Evolutionary conservation across 805 yeast genomes (phyloP).

Genomic region (Ogataea minuta): DNA sequence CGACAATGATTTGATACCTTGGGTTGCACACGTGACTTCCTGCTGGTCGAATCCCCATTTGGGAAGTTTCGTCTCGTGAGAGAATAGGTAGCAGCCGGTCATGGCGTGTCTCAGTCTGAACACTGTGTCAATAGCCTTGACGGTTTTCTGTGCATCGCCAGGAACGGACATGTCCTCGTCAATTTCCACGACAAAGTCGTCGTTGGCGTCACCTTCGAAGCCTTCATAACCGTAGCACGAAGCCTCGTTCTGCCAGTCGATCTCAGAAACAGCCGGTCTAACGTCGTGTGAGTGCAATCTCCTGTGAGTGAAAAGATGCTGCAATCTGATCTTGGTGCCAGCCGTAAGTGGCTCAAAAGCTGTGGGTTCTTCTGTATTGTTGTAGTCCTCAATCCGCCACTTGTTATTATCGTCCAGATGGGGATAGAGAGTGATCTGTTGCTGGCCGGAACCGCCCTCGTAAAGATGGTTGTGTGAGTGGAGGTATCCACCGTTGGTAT

Average conservation of each 20-base stretch:
- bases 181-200: conserved; percentile 76
- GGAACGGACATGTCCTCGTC: conserved; percentile 50
- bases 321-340: conserved; percentile 69
- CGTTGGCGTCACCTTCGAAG: conserved; percentile 80
- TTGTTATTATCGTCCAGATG: conserved; percentile 73
- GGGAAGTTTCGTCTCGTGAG: conserved; percentile 74
- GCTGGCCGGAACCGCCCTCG: conserved; percentile 81
- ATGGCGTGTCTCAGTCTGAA: conserved; percentile 77
- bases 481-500: conserved; percentile 75
- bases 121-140: conserved; percentile 66
- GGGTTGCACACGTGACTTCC: conserved; percentile 78
- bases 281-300: conserved; percentile 84
- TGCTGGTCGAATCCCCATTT: conserved; percentile 83
- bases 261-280: conserved; percentile 71
- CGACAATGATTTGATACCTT: conserved; percentile 58
- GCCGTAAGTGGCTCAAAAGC: conserved; percentile 61
- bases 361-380: conserved; percentile 53
- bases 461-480: conserved; percentile 75
- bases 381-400: conserved; percentile 69
- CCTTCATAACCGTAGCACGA: conserved; percentile 75
- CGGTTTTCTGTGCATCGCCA: conserved; percentile 51
- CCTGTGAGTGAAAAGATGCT: conserved; percentile 54
- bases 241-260: conserved; percentile 84
- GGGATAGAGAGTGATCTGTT: conserved; percentile 78
- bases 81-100: conserved; percentile 74